A percentile compares a stretch with the other conserved stretches of the same genome.
phyloP scores from a whole-genome alignment of 2,329 filamentous ascomycete genomes.

The Aulographum hederae region DNA sequence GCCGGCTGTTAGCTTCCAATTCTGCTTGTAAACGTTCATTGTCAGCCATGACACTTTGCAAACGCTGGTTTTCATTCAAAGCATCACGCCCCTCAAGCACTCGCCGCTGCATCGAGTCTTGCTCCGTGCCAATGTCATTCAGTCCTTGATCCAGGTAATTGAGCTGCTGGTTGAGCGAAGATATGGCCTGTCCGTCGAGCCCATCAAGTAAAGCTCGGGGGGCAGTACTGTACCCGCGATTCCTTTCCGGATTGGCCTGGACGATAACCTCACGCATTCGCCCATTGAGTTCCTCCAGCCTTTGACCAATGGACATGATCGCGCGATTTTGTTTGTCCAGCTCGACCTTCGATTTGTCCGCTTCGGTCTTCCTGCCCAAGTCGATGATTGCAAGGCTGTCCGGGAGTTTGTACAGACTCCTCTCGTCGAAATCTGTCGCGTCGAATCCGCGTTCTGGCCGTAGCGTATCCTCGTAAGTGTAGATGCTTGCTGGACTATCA shows the following conservation, averaged over 20 bases:
- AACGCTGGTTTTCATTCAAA: too few species aligned
- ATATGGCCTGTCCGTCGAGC: too few species aligned
- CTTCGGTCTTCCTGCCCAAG: conserved; percentile 10
- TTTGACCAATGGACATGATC: conserved; percentile 44
- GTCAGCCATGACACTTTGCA: too few species aligned
- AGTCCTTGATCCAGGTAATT: background rate
- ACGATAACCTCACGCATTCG: conserved; percentile 50
- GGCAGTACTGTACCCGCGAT: too few species aligned
- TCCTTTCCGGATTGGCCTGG: conserved; percentile 41
- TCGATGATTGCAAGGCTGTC: conserved; percentile 39
- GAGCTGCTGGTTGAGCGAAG: background rate
- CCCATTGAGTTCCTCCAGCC: conserved; percentile 48
- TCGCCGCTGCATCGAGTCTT: background rate
- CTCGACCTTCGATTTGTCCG: conserved; percentile 7
- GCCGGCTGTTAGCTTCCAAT: too few species aligned
- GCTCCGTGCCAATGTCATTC: background rate
- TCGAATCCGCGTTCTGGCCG: conserved; percentile 30
- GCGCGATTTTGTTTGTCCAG: conserved; percentile 25
- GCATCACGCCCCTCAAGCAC: too few species aligned
- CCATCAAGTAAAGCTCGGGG: too few species aligned
- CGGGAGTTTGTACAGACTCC: conserved; percentile 51
- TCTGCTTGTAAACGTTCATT: too few species aligned
- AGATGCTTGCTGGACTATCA: conserved; percentile 60
- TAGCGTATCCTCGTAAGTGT: conserved; percentile 46
- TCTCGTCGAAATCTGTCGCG: conserved; percentile 56